phyloP scores from a whole-genome alignment of 192 early-diverging fungal species.

The Backusella liffmaniae region DNA sequence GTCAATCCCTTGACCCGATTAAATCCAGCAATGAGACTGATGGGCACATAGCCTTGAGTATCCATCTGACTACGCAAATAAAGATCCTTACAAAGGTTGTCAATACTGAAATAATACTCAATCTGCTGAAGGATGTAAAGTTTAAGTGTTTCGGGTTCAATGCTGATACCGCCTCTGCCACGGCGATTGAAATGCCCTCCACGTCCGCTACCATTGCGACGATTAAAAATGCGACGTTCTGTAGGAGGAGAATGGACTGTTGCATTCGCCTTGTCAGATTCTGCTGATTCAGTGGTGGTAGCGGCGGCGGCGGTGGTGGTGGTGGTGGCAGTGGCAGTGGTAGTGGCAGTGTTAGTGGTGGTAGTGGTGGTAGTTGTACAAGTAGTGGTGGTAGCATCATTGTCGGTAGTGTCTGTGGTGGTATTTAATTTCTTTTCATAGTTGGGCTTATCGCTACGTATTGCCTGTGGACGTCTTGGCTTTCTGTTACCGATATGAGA shows the following conservation, averaged over 20 bases:
- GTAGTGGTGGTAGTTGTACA: slow-evolving; percentile 2
- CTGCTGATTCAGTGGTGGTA: not conserved
- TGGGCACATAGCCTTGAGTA: slow-evolving; percentile 75
- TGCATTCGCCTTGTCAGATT: not conserved
- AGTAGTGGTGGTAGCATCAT: slow-evolving; percentile 1
- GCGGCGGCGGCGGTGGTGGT: not conserved
- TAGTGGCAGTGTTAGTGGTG: not conserved
- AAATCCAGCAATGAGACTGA: slow-evolving; percentile 80
- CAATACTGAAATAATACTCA: slow-evolving; percentile 97
- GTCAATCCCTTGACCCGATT: slow-evolving; percentile 82
- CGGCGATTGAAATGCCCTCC: slow-evolving; percentile 16
- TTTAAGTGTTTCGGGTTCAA: slow-evolving; percentile 50
- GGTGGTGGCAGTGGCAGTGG: not conserved
- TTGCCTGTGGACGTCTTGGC: slow-evolving; percentile 12
- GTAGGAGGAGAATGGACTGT: not conserved
- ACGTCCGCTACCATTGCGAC: slow-evolving; percentile 21
- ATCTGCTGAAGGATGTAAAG: slow-evolving; percentile 61
- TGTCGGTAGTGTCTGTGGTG: slow-evolving; percentile 6
- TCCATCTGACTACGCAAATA: slow-evolving; percentile 92
- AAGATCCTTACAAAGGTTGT: slow-evolving; percentile 95
- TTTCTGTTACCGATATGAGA: slow-evolving; percentile 27
- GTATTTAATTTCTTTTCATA: slow-evolving; percentile 13
- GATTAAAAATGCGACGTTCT: slow-evolving; percentile 9
- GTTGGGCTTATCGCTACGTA: not conserved
- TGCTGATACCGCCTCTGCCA: slow-evolving; percentile 12